Conservation (phyloP, 352 stramenopile species). For the Peronospora tabacina region DNA sequence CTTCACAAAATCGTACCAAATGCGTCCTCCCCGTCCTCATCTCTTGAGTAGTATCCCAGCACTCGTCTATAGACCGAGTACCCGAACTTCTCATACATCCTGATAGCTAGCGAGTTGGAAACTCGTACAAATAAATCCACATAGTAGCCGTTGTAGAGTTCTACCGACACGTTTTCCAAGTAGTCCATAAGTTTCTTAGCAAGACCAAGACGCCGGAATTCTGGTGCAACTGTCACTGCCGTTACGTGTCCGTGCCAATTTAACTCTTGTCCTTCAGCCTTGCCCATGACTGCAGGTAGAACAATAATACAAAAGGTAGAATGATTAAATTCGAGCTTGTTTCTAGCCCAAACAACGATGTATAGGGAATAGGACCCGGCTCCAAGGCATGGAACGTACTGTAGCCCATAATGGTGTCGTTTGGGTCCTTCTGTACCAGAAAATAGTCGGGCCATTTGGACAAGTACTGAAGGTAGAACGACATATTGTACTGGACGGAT, state of each 20-base stretch:
- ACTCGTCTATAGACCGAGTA: conserved; percentile 90
- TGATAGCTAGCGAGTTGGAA: conserved; percentile 90
- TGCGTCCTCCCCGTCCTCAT: conserved; percentile 75
- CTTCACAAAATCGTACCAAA: conserved; percentile 51
- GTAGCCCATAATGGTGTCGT: conserved; percentile 94
- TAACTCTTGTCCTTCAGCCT: conserved; percentile 90
- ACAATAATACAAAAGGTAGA: conserved; percentile 8
- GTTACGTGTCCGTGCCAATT: conserved; percentile 98
- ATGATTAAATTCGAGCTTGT: conserved; percentile 1
- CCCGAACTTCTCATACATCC: conserved; percentile 91
- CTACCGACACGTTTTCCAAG: conserved; percentile 82
- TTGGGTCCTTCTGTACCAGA: conserved; percentile 89
- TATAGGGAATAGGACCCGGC: too few species aligned
- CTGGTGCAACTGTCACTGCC: conserved; percentile 94
- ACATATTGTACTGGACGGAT: conserved; percentile 88
- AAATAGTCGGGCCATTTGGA: conserved; percentile 97
- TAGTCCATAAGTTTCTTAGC: conserved; percentile 92
- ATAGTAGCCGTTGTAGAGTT: conserved; percentile 93
- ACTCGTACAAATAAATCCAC: conserved; percentile 98
- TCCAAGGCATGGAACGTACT: conserved; percentile 30
- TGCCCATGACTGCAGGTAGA: conserved; percentile 85
- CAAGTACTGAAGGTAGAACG: conserved; percentile 97
- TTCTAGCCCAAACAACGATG: too few species aligned
- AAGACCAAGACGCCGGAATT: conserved; percentile 90
- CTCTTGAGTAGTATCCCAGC: conserved; percentile 89